Percentiles rank a stretch among this genome's conserved stretches.
These are phyloP conservation scores for Blepharisma stoltei DNA, from an alignment of 73 alveolate species.

Conservation along the genomic window DNA sequence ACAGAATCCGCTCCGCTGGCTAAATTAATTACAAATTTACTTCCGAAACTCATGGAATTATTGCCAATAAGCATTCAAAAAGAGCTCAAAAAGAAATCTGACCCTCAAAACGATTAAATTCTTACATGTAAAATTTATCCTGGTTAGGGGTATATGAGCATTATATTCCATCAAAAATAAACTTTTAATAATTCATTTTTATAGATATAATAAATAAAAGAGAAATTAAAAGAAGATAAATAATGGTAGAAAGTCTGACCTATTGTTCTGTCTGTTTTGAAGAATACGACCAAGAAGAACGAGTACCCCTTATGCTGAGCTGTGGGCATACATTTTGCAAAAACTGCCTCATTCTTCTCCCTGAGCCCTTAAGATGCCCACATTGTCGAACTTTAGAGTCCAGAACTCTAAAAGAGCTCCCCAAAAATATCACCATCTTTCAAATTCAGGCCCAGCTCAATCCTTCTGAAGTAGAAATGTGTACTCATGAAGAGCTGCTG, in stretches of 20 bases:
- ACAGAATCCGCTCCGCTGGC: background rate
- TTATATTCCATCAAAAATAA: too few relatives aligned
- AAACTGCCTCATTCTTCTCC: constrained; percentile 54
- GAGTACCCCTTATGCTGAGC: constrained; percentile 66
- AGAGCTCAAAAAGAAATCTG: background rate
- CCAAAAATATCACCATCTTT: background rate
- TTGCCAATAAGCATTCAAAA: constrained; percentile 8
- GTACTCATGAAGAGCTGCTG: background rate
- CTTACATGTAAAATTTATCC: too few relatives aligned
- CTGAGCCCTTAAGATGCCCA: constrained; percentile 44
- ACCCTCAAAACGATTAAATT: too few relatives aligned
- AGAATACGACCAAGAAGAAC: constrained; percentile 61
- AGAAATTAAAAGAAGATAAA: too few relatives aligned
- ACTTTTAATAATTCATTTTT: too few relatives aligned
- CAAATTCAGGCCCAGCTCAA: constrained; percentile 14
- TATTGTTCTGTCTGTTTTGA: constrained; percentile 73
- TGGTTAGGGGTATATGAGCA: too few relatives aligned
- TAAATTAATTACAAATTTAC: background rate
- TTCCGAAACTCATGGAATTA: constrained; percentile 7
- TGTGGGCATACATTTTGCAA: constrained; percentile 85
- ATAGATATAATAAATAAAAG: too few relatives aligned
- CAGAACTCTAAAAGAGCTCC: background rate
- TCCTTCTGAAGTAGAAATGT: background rate
- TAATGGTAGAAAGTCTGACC: constrained; percentile 12
- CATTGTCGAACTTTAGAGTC: constrained; percentile 33